These are phyloP conservation scores for Cynanchum wilfordii DNA, from an alignment of 257 asterid genomes.

Conservation along the genomic window DNA sequence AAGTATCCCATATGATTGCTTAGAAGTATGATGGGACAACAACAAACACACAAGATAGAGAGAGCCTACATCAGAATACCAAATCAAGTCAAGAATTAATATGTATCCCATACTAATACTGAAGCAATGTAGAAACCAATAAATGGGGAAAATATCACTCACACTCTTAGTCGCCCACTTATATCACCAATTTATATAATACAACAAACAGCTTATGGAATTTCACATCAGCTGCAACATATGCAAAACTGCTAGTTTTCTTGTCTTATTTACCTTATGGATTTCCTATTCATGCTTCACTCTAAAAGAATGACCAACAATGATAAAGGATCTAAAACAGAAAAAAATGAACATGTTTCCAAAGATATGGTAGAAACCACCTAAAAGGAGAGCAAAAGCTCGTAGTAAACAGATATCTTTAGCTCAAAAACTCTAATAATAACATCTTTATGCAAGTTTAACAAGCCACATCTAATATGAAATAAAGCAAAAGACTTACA, in stretches of 20 bases:
- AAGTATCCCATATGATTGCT: conserved; percentile 17
- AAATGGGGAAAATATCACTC: neutral
- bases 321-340: neutral
- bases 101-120: neutral
- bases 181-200: neutral
- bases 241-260: neutral
- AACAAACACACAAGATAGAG: conserved; percentile 10
- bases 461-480: neutral
- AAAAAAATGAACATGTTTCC: neutral
- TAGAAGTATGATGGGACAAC: conserved; percentile 12
- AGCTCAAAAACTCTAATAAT: neutral
- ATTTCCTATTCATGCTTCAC: neutral
- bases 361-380: neutral
- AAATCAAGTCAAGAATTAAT: neutral
- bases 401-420: neutral
- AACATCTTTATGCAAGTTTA: neutral
- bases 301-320: neutral
- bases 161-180: neutral
- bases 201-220: too few relatives aligned
- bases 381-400: neutral
- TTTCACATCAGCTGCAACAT: neutral
- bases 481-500: conserved; percentile 39
- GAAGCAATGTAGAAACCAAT: neutral
- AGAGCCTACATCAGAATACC: neutral
- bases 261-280: neutral